Conservation (phyloP, 805 yeast species). For the Kuraishia ogatae region DNA sequence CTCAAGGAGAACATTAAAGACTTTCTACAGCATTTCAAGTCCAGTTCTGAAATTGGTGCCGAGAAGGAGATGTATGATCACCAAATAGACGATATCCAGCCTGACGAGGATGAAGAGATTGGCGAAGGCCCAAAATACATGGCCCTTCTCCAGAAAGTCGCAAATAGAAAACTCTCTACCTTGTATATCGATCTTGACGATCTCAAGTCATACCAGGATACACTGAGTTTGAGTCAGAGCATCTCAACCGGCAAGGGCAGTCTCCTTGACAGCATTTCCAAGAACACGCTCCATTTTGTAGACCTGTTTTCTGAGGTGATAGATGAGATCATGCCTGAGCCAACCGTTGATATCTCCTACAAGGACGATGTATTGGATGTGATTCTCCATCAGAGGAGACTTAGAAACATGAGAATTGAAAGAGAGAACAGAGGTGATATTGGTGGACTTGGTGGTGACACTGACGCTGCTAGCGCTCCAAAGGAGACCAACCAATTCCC, state of each 20-base stretch:
- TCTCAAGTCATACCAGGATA: conserved; percentile 57
- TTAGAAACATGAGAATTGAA: conserved; percentile 68
- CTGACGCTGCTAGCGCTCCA: conserved; percentile 16
- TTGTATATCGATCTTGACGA: conserved; percentile 79
- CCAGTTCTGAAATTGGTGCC: conserved; percentile 4
- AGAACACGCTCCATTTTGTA: conserved; percentile 70
- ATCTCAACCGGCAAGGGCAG: conserved; percentile 6
- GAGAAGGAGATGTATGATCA: conserved; percentile 22
- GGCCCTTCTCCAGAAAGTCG: conserved; percentile 63
- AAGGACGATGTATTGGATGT: conserved; percentile 91
- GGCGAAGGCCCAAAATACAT: conserved; percentile 63
- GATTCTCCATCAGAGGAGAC: conserved; percentile 79
- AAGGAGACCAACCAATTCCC: conserved; percentile 59
- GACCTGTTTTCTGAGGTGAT: conserved; percentile 70
- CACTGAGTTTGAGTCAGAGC: conserved; percentile 12
- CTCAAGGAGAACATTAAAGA: conserved; percentile 49
- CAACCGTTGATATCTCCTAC: conserved; percentile 72
- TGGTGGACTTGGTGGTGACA: conserved; percentile 29
- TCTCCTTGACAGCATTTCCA: conserved; percentile 50
- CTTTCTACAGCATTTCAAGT: conserved; percentile 61
- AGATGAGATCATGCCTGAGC: conserved; percentile 79
- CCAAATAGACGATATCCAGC: conserved; percentile 19
- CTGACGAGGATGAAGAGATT: conserved; percentile 14
- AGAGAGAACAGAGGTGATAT: conserved; percentile 61
- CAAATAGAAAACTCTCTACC: conserved; percentile 72